A percentile compares a stretch with the other conserved stretches of the same genome.
Conservation (phyloP, 2,329 filamentous ascomycete genomes). For the Cladophialophora carrionii region DNA sequence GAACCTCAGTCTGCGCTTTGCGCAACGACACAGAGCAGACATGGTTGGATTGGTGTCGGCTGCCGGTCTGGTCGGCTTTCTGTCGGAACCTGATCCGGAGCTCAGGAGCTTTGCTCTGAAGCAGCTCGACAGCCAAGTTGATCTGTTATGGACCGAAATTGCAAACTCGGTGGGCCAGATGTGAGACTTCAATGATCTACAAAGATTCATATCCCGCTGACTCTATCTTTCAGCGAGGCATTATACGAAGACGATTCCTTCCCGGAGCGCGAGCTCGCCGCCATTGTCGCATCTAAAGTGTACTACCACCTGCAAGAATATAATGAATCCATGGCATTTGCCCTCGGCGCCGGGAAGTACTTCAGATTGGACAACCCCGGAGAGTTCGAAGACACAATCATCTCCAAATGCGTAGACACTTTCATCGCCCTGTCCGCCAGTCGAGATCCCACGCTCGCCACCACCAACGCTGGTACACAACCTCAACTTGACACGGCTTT, state of each 20-base stretch:
- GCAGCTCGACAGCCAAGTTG: constrained; percentile 93
- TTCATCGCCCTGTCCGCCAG: constrained; percentile 81
- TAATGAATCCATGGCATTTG: constrained; percentile 99
- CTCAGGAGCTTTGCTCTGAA: constrained; percentile 94
- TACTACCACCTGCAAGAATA: constrained; percentile 99
- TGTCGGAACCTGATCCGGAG: constrained; percentile 91
- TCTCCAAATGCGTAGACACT: constrained; percentile 96
- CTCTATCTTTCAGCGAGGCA: constrained; percentile 69
- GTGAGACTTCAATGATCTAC: constrained; percentile 57
- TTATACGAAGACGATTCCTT: constrained; percentile 97
- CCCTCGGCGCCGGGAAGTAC: constrained; percentile 88
- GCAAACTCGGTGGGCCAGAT: constrained; percentile 90
- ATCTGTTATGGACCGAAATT: constrained; percentile 96
- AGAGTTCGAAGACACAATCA: constrained; percentile 98
- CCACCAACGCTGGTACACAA: constrained; percentile 54
- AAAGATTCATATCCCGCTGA: not conserved
- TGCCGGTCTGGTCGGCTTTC: constrained; percentile 90
- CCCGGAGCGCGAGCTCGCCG: constrained; percentile 89
- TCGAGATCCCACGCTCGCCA: constrained; percentile 57
- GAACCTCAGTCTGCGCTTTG: constrained; percentile 12
- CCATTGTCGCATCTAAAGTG: constrained; percentile 92
- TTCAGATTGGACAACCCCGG: constrained; percentile 89
- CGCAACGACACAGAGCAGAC: constrained; percentile 19
- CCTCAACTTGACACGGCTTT: constrained; percentile 80
- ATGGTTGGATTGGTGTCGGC: constrained; percentile 97